Percentiles rank a stretch among this genome's conserved stretches.
Evolutionary conservation across 257 asterid genomes (phyloP).

Genomic region (Solanum neorickii): DNA sequence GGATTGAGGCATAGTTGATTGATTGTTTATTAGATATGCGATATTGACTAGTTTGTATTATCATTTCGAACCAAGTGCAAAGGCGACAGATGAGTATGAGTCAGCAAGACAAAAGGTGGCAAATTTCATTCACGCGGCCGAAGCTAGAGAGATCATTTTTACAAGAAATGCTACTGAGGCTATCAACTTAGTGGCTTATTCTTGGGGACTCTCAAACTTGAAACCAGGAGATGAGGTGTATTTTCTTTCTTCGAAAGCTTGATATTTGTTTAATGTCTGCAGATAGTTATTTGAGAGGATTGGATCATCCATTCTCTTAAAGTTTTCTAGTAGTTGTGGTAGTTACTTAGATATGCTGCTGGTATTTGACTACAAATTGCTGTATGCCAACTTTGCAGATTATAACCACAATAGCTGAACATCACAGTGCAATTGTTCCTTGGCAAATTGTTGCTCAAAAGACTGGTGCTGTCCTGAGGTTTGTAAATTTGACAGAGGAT

Average conservation of each 20-base stretch:
- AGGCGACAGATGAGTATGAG: slow-evolving; percentile 85
- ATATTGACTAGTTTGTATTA: not conserved
- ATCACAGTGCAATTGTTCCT: slow-evolving; percentile 96
- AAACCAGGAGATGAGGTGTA: slow-evolving; percentile 84
- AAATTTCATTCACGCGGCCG: slow-evolving; percentile 57
- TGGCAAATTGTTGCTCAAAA: slow-evolving; percentile 98
- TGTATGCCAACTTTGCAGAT: slow-evolving; percentile 31
- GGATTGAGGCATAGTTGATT: not conserved
- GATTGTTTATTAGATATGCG: not conserved
- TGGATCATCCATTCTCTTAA: not conserved
- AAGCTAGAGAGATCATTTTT: slow-evolving; percentile 69
- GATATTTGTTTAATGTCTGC: not conserved
- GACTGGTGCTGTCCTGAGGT: slow-evolving; percentile 83
- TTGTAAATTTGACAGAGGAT: slow-evolving; percentile 47
- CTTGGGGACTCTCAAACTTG: slow-evolving; percentile 82
- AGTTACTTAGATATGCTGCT: not conserved
- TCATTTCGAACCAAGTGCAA: slow-evolving; percentile 35
- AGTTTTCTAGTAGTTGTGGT: not conserved
- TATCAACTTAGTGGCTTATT: slow-evolving; percentile 83
- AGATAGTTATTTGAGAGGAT: not conserved
- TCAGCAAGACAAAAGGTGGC: slow-evolving; percentile 87
- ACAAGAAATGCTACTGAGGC: slow-evolving; percentile 98
- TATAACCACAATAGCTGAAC: slow-evolving; percentile 77
- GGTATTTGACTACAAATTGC: not conserved
- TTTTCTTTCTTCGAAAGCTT: not conserved